Evolutionary conservation across 2,329 filamentous ascomycete genomes (phyloP).

Genomic region (Metarhizium humberi): DNA sequence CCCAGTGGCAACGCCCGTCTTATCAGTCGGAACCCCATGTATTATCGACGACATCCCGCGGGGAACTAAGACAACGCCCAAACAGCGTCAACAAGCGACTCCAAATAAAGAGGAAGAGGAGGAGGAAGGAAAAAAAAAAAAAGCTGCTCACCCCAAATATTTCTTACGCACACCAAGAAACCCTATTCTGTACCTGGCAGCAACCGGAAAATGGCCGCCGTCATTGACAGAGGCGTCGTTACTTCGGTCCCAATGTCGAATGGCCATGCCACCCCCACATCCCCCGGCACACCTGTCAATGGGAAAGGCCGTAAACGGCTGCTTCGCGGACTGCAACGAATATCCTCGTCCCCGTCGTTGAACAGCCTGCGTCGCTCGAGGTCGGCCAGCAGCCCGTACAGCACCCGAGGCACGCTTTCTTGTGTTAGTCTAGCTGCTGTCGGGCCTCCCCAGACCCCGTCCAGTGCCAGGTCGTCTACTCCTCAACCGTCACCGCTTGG

Average conservation of each 20-base stretch:
- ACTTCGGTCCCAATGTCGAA: conserved; percentile 17
- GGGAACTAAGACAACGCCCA: background rate
- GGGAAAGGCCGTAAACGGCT: conserved; percentile 61
- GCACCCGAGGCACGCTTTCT: conserved; percentile 40
- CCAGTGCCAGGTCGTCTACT: conserved; percentile 19
- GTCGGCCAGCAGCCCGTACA: conserved; percentile 61
- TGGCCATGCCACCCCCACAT: conserved; percentile 10
- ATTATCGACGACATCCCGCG: background rate
- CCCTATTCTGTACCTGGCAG: background rate
- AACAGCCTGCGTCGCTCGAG: conserved; percentile 52
- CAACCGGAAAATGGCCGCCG: background rate
- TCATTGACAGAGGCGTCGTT: conserved; percentile 8
- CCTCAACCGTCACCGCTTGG: conserved; percentile 32
- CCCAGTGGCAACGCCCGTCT: background rate
- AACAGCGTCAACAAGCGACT: background rate
- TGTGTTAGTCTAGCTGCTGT: conserved; percentile 42
- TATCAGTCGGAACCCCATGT: background rate
- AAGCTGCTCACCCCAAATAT: too few relatives aligned
- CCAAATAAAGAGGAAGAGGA: background rate
- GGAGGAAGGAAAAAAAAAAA: background rate
- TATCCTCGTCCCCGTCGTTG: conserved; percentile 71
- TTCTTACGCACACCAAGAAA: background rate
- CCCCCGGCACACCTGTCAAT: conserved; percentile 32
- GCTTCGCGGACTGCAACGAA: conserved; percentile 66
- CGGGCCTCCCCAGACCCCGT: conserved; percentile 18